Evolutionary conservation across 139 green algal genomes (phyloP), one percentile per base, ranked within the genome.

Genomic region (Ettlia oleoabundans): DNA sequence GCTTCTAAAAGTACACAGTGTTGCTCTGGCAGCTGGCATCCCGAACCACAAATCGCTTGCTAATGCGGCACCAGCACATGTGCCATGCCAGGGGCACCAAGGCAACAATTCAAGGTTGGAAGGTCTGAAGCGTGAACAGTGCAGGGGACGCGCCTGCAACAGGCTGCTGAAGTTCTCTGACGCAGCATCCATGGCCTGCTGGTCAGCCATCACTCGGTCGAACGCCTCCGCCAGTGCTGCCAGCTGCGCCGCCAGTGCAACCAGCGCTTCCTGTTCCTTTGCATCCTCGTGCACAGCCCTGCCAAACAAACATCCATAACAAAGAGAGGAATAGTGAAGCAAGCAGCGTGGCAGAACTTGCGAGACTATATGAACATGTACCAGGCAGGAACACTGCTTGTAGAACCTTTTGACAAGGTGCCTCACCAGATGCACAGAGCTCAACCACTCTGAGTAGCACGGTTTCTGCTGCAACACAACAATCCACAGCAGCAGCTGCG

Each of bases 131-230:
- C n/a, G n/a, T n/a, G n/a, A n/a, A n/a, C n/a, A n/a, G n/a, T n/a
- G n/a, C n/a, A n/a, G n/a, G n/a, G n/a, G n/a, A n/a, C 42, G 5
- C 42, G 83, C 64, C 76, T 89, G 40, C 6, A 90, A 74, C 40
- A 92, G 78, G 58, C 71, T 67, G 24, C 74, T 30, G 63, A 93
- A 90, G 42, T 68, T 74, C 33, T 85, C 43, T 2, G 55, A 78
- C 4, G 90, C 90, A 15, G 80, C 69, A 8, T 86, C 80, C 67
- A 91, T 71, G 3, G 88, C 89, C n/a, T 83, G 43, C 33, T 92
- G 63, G 62, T 93, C 85, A 2, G 24, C 53, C 18, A 74, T 18
- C 52, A 87, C 83, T 2, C 71, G 32, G 47, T 94, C 90, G 33
- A 62, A 72, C 1, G 89, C 76, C 32, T 85, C 74, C 47, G 89